phyloP scores from a whole-genome alignment of 345 rosid genomes.

The Ricinus communis region DNA sequence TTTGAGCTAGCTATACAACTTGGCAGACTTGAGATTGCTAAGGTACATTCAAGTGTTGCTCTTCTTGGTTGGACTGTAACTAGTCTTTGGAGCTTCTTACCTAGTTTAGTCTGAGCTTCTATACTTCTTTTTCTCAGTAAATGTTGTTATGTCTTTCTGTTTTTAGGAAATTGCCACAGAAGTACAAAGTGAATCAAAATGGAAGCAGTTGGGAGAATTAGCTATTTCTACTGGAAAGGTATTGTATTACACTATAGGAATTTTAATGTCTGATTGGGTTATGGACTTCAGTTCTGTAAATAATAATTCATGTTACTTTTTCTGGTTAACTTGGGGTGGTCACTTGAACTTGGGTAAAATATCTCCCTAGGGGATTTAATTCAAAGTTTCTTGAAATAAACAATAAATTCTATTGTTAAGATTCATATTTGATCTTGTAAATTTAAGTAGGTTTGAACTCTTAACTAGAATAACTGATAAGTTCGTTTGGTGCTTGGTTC shows the following conservation, averaged over 20 bases:
- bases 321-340: neutral
- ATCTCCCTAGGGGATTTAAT: neutral
- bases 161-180: slow-evolving; percentile 84
- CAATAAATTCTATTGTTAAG: too few relatives aligned
- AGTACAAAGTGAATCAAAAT: slow-evolving; percentile 86
- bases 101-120: neutral
- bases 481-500: neutral
- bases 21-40: slow-evolving; percentile 86
- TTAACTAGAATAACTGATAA: neutral
- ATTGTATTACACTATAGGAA: neutral
- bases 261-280: neutral
- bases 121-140: neutral
- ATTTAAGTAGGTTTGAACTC: neutral
- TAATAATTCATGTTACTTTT: neutral
- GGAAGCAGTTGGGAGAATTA: slow-evolving; percentile 98
- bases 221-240: slow-evolving; percentile 99
- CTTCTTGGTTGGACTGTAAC: neutral
- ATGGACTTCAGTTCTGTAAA: neutral
- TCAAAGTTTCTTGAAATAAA: neutral
- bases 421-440: too few relatives aligned
- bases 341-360: neutral
- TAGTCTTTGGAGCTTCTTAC: neutral
- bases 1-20: slow-evolving; percentile 96
- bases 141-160: neutral
- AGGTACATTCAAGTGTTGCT: slow-evolving; percentile 47